These are phyloP conservation scores for Thielaviopsis ethacetica DNA, from an alignment of 2,329 filamentous ascomycete genomes.

Conservation along the genomic window DNA sequence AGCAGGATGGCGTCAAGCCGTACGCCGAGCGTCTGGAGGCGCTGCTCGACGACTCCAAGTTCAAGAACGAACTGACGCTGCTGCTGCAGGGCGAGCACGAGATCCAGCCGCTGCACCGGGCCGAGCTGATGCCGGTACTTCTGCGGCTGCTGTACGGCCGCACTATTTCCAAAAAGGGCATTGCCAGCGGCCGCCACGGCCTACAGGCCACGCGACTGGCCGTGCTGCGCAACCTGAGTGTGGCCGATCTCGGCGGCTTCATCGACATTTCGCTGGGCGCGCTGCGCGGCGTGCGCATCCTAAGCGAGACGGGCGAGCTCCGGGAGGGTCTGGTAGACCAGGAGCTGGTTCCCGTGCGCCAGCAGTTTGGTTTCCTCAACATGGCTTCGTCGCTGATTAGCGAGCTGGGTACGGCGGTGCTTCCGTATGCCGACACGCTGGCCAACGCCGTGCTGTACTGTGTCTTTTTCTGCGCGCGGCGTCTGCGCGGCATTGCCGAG, in stretches of 20 bases:
- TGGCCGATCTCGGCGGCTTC: conserved; percentile 63
- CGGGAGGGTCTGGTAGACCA: conserved; percentile 36
- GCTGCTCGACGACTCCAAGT: conserved; percentile 75
- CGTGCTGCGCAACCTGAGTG: conserved; percentile 59
- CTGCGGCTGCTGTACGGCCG: conserved; percentile 79
- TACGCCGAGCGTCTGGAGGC: conserved; percentile 80
- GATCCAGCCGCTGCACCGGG: conserved; percentile 57
- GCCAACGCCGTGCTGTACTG: conserved; percentile 71
- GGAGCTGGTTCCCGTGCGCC: conserved; percentile 50
- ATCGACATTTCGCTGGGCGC: conserved; percentile 65
- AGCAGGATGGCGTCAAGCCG: conserved; percentile 53
- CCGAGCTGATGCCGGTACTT: conserved; percentile 66
- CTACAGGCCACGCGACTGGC: conserved; percentile 69
- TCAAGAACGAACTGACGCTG: conserved; percentile 85
- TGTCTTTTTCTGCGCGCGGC: conserved; percentile 51
- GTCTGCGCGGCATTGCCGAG: conserved; percentile 25
- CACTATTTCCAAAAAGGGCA: conserved; percentile 66
- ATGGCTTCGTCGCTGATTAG: conserved; percentile 80
- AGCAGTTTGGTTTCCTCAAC: conserved; percentile 80
- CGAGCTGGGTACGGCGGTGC: conserved; percentile 60
- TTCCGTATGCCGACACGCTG: conserved; percentile 49
- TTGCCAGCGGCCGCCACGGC: conserved; percentile 60
- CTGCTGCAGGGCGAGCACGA: conserved; percentile 63
- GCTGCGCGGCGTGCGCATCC: conserved; percentile 43
- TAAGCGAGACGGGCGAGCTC: conserved; percentile 27